These are phyloP conservation scores for Plantago elongata DNA, from an alignment of 257 asterid genomes.

Conservation along the genomic window DNA sequence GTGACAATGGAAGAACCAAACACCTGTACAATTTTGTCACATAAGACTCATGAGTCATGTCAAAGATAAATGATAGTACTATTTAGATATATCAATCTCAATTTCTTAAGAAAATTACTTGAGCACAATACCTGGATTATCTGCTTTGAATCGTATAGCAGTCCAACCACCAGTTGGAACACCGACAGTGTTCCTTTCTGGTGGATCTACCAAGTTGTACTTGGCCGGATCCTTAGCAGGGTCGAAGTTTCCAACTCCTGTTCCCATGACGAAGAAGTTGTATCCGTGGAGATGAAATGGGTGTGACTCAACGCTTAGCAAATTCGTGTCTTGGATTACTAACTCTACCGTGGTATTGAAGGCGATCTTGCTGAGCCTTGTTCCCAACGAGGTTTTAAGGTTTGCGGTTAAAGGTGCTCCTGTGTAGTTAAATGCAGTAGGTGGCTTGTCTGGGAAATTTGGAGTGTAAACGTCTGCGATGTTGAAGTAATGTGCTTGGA, in stretches of 20 bases:
- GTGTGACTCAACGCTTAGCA: constrained; percentile 43
- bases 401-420: constrained; percentile 44
- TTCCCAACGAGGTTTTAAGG: constrained; percentile 33
- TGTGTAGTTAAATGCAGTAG: constrained; percentile 36
- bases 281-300: constrained; percentile 57
- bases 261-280: constrained; percentile 47
- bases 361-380: constrained; percentile 35
- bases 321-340: constrained; percentile 44
- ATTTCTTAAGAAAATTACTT: neutral
- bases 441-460: constrained; percentile 47
- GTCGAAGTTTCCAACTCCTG: constrained; percentile 42
- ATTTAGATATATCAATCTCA: neutral
- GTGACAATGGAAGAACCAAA: constrained; percentile 59
- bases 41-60: neutral
- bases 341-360: constrained; percentile 43
- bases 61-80: no score
- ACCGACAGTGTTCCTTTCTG: constrained; percentile 49
- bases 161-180: constrained; percentile 63
- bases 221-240: constrained; percentile 36
- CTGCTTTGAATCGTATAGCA: constrained; percentile 49
- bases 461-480: constrained; percentile 28
- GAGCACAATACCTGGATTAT: constrained; percentile 40
- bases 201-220: constrained; percentile 46
- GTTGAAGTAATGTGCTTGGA: constrained; percentile 42
- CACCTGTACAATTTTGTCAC: constrained; percentile 25